A percentile compares a stretch with the other conserved stretches of the same genome.
Conservation (phyloP, 164 flowering plant genomes). For the Saururus chinensis region DNA sequence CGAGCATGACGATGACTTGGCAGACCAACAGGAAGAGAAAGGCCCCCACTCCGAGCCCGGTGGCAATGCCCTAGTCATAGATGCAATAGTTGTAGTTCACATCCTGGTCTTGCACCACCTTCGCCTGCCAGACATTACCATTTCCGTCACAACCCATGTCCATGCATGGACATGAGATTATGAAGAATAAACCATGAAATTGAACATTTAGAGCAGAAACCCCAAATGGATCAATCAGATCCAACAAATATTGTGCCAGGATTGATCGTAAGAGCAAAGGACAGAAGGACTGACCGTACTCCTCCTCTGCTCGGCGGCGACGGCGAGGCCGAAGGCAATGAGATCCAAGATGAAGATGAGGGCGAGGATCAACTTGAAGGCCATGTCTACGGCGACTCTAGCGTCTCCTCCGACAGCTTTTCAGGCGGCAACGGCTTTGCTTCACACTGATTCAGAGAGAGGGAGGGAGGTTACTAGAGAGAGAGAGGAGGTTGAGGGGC, state of each 20-base stretch:
- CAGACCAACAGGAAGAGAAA: conserved; percentile 59
- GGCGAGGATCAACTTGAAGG: conserved; percentile 44
- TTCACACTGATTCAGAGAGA: too few relatives aligned
- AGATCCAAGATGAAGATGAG: conserved; percentile 57
- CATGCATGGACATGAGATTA: too few relatives aligned
- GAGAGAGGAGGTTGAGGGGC: too few relatives aligned
- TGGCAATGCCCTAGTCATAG: conserved; percentile 81
- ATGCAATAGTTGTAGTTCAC: conserved; percentile 44
- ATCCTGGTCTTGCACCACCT: conserved; percentile 23
- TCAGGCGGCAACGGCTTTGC: too few relatives aligned
- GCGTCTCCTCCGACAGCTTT: not conserved
- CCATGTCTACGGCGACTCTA: conserved; percentile 21
- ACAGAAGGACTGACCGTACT: conserved; percentile 42
- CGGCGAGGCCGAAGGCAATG: conserved; percentile 71
- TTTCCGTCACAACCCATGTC: not conserved
- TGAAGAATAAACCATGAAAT: too few relatives aligned
- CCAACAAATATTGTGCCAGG: too few relatives aligned
- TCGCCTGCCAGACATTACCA: conserved; percentile 33
- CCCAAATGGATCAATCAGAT: not conserved
- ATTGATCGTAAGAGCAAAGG: too few relatives aligned
- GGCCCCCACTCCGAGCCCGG: conserved; percentile 78
- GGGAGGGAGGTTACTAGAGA: too few relatives aligned
- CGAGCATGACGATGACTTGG: conserved; percentile 56
- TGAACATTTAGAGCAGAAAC: not conserved
- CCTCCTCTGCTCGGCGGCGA: conserved; percentile 79